Evolutionary conservation across 257 asterid species (phyloP).

Genomic region (Solanum piurae): DNA sequence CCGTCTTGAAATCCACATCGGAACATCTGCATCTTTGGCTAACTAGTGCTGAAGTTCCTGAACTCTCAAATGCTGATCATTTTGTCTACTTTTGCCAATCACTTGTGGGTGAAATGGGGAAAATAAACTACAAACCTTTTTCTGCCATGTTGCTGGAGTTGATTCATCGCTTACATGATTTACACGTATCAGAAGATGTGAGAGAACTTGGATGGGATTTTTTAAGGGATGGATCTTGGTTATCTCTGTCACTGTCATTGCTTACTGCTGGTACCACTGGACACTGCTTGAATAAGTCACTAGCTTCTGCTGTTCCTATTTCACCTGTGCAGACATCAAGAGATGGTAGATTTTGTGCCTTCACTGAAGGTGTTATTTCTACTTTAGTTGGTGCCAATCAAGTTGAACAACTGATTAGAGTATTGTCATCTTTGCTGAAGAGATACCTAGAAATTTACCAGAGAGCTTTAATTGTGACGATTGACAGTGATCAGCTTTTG

Average conservation of each 20-base stretch:
- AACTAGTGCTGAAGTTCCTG: slow-evolving; percentile 29
- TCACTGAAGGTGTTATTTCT: slow-evolving; percentile 38
- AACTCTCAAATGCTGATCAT: slow-evolving; percentile 36
- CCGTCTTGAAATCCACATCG: slow-evolving; percentile 30
- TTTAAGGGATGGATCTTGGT: slow-evolving; percentile 66
- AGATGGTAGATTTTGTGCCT: slow-evolving; percentile 44
- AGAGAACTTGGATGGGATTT: slow-evolving; percentile 69
- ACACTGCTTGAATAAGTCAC: slow-evolving; percentile 23
- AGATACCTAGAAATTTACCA: slow-evolving; percentile 56
- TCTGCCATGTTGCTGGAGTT: slow-evolving; percentile 42
- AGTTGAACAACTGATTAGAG: slow-evolving; percentile 31
- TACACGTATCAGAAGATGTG: slow-evolving; percentile 31
- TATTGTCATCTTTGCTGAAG: slow-evolving; percentile 64
- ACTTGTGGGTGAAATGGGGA: slow-evolving; percentile 28
- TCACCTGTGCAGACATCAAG: slow-evolving; percentile 31
- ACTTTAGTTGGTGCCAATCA: slow-evolving; percentile 37
- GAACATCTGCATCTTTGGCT: slow-evolving; percentile 29
- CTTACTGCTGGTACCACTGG: slow-evolving; percentile 43
- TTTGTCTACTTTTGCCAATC: slow-evolving; percentile 49
- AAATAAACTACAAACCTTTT: slow-evolving; percentile 18
- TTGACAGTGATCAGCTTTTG: slow-evolving; percentile 29
- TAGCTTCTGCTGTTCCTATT: slow-evolving; percentile 11
- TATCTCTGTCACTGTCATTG: slow-evolving; percentile 57
- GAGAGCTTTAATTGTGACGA: slow-evolving; percentile 48
- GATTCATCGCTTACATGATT: slow-evolving; percentile 50